Base-by-base conservation (phyloP, 495 filamentous ascomycete genomes). In the Xylaria intraflava region DNA sequence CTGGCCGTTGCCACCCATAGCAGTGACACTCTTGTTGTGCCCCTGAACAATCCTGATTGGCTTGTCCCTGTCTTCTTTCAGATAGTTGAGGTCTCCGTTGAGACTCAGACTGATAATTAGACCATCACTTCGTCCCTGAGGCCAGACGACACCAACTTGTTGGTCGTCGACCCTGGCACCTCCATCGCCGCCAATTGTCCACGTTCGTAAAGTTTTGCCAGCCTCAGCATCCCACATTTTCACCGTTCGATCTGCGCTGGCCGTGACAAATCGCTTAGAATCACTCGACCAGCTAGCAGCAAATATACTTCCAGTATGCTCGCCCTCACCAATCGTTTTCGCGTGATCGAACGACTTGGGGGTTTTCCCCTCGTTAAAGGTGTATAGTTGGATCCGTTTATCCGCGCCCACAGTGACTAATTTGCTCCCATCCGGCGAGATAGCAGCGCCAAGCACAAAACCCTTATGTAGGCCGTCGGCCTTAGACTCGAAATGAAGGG, bases 81-180 rank as follows among this genome's bases (percentile, higher is more conserved):
- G 77, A 66, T 97, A 98, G 67, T 90, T 96, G 51, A 98, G 78
- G 65, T 96, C 87, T 2, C 93, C 93, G 43, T 81, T 83, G 20
- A 98, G 78, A 41, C 87, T 89, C 56, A 97, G 71, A 71, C 88
- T 94, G 68, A 98, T 88, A 42, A 98, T 82, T 52, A 94, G 75
- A 38, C 85, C 86, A 60, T 98, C 93, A 43, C 73, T 86, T 35
- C 93, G 80, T 14, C 85, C 89, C 16, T 83, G 74, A 2, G 94
- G 90, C 90, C 90, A 95, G 10, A 91, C 86, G 22, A 98, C 90
- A 23, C 93, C 91, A 33, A 97, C 89, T 59, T 98, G 93, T 65
- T 98, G 93, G 61, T 97, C 81, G 6, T 76, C 79, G 31, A 95
- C 72, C 61, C 80, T 90, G 51, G 86, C 76, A 39, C 67, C 74